Evolutionary conservation across 805 yeast species (phyloP).

Genomic region (Yarrowia sp.): DNA sequence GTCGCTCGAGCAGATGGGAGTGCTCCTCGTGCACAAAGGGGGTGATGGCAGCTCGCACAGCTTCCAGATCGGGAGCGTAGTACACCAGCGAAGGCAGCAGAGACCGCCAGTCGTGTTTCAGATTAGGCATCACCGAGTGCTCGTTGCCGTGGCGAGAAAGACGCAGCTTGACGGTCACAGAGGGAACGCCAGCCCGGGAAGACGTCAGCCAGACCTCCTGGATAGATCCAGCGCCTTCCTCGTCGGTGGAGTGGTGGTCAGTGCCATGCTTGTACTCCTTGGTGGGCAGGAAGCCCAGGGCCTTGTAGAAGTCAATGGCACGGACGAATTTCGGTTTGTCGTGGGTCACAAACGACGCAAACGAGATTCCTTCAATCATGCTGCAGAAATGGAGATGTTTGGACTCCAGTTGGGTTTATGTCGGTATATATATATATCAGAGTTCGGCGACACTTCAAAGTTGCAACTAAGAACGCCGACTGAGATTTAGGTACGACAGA

Average conservation of each 20-base stretch:
- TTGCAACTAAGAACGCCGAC: too few species aligned
- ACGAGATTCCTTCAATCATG: slow-evolving; percentile 43
- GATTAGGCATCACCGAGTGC: slow-evolving; percentile 42
- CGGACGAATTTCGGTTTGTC: slow-evolving; percentile 54
- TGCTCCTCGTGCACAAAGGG: background rate
- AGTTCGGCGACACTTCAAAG: too few species aligned
- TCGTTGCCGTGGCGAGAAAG: slow-evolving; percentile 46
- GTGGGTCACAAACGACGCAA: slow-evolving; percentile 58
- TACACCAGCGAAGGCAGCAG: slow-evolving; percentile 57
- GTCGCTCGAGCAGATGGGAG: slow-evolving; percentile 51
- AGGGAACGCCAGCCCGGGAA: slow-evolving; percentile 42
- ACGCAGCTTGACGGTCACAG: slow-evolving; percentile 48
- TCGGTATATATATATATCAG: too few species aligned
- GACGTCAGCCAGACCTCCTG: slow-evolving; percentile 48
- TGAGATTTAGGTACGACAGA: too few species aligned
- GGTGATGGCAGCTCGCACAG: slow-evolving; percentile 11
- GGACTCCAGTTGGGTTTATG: too few species aligned
- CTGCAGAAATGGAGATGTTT: too few species aligned
- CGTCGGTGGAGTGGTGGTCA: slow-evolving; percentile 41
- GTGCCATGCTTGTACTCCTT: slow-evolving; percentile 49
- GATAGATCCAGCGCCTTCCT: slow-evolving; percentile 44
- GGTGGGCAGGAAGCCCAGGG: slow-evolving; percentile 53
- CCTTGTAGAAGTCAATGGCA: slow-evolving; percentile 65
- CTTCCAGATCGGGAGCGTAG: slow-evolving; percentile 53
- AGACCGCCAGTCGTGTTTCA: slow-evolving; percentile 59